phyloP scores from a whole-genome alignment of 2,329 filamentous ascomycete genomes.

The Fusarium sp. region DNA sequence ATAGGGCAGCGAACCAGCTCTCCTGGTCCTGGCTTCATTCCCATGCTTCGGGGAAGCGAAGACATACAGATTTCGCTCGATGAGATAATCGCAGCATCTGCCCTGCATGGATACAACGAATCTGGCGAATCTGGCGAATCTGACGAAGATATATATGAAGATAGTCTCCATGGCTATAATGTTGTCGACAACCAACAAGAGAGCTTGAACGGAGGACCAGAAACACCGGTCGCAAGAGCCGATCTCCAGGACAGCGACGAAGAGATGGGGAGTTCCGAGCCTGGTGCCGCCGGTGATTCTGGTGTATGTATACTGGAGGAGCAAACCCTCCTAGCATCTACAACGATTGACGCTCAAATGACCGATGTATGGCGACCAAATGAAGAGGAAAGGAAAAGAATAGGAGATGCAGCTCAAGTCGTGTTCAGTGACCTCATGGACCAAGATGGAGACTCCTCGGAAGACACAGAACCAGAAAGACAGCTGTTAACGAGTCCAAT shows the following conservation, averaged over 20 bases:
- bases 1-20: neutral
- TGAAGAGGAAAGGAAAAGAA: neutral
- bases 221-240: neutral
- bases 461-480: neutral
- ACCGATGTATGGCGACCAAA: neutral
- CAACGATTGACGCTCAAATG: neutral
- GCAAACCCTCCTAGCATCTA: neutral
- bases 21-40: neutral
- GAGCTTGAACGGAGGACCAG: neutral
- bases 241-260: neutral
- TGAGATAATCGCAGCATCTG: neutral
- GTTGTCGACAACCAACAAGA: neutral
- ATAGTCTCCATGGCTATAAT: neutral
- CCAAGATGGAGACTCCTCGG: neutral
- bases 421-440: neutral
- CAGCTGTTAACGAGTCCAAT: neutral
- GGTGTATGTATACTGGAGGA: neutral
- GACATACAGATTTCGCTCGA: neutral
- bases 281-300: neutral
- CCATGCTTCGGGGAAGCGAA: neutral
- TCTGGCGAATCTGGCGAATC: neutral
- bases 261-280: neutral
- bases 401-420: neutral
- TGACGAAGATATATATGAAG: neutral
- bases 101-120: neutral